Conservation (phyloP, 306 rosid species). For the Alnus rubra region DNA sequence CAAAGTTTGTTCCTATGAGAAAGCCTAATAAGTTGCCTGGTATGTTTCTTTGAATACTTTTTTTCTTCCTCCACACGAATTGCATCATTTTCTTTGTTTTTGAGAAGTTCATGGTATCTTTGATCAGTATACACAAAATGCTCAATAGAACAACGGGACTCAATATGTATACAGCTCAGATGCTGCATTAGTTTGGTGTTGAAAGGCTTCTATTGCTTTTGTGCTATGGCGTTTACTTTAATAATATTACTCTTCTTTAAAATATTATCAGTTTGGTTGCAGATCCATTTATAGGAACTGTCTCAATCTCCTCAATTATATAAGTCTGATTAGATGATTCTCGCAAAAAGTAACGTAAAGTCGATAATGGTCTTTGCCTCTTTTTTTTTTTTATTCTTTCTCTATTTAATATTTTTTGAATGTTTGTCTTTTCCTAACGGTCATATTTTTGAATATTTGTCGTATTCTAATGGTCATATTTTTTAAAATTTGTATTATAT, state of each 20-base stretch:
- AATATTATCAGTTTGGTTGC: neutral
- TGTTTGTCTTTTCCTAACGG: no score
- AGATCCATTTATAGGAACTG: neutral
- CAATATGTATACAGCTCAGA: neutral
- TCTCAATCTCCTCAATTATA: constrained; percentile 1
- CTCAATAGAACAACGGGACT: neutral
- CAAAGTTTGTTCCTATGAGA: constrained; percentile 97
- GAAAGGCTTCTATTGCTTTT: neutral
- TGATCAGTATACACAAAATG: neutral
- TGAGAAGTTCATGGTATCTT: neutral
- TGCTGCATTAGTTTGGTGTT: neutral
- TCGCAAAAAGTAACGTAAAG: neutral
- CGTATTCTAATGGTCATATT: no score
- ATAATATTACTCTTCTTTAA: neutral
- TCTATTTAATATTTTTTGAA: no score
- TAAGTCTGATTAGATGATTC: neutral
- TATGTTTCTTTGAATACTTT: constrained; percentile 23
- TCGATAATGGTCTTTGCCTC: neutral
- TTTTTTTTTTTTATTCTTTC: no score
- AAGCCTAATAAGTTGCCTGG: constrained; percentile 98
- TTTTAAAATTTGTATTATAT: no score
- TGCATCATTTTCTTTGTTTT: neutral
- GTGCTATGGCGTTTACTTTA: neutral
- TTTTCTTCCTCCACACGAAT: neutral
- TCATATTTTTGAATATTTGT: no score